A percentile compares a stretch with the other conserved stretches of the same genome.
These are phyloP conservation scores for Aspergillus nidulans DNA, from an alignment of 495 filamentous ascomycete species.

Conservation along the genomic window DNA sequence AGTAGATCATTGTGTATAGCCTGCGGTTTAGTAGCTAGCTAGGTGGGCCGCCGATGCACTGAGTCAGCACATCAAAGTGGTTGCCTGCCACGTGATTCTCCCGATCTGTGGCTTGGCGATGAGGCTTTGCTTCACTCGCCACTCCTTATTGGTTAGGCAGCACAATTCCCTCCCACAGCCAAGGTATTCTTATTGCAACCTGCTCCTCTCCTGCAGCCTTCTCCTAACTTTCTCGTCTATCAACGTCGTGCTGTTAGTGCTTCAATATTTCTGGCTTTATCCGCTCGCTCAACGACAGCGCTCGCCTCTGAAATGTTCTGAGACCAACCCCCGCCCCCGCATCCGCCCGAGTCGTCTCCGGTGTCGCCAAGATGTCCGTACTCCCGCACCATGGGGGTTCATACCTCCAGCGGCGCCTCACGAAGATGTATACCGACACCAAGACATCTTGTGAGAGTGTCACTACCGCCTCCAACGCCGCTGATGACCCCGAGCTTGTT, in stretches of 20 bases:
- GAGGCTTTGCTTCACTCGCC: constrained; percentile 29
- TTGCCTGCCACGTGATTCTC: constrained; percentile 39
- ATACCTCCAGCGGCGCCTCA: constrained; percentile 65
- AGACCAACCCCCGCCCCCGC: constrained; percentile 17
- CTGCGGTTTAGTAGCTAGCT: not conserved
- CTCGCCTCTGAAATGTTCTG: constrained; percentile 18
- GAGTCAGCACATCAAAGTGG: constrained; percentile 11
- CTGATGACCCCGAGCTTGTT: constrained; percentile 50
- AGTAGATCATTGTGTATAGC: not conserved
- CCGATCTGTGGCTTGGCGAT: constrained; percentile 20
- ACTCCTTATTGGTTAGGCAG: constrained; percentile 47
- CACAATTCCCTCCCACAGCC: constrained; percentile 38
- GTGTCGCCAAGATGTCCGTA: constrained; percentile 42
- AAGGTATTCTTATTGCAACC: constrained; percentile 27
- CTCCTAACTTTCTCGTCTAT: constrained; percentile 4
- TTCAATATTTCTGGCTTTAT: not conserved
- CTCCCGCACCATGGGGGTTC: constrained; percentile 41
- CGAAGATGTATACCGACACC: constrained; percentile 87
- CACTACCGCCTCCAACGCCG: constrained; percentile 62
- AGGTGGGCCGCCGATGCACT: not conserved
- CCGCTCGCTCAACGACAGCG: not conserved
- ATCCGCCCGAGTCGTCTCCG: constrained; percentile 13
- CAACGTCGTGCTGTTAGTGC: not conserved
- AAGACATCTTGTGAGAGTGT: constrained; percentile 84
- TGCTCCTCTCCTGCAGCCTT: constrained; percentile 9